These are phyloP conservation scores for Hortaea sp. DNA, from an alignment of 2,329 filamentous ascomycete genomes.

Conservation along the genomic window DNA sequence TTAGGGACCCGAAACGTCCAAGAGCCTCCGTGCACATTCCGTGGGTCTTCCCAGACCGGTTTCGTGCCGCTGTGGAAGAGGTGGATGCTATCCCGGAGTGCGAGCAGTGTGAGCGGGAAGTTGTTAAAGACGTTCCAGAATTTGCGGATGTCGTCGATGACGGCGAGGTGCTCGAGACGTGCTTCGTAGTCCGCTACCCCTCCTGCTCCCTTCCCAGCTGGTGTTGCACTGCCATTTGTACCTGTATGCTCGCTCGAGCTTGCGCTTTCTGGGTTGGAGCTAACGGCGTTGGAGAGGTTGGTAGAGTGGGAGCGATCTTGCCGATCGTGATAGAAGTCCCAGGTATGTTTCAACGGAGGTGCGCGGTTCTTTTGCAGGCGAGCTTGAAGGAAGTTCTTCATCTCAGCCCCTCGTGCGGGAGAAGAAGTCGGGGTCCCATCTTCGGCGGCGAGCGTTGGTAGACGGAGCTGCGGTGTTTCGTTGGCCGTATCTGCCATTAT, in stretches of 20 bases:
- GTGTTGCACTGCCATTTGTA: conserved; percentile 10
- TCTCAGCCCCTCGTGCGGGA: conserved; percentile 67
- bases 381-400: conserved; percentile 40
- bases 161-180: conserved; percentile 36
- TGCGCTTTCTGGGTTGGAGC: conserved; percentile 5
- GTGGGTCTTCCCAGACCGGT: conserved; percentile 75
- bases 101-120: conserved; percentile 63
- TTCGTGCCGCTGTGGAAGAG: conserved; percentile 75
- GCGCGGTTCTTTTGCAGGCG: conserved; percentile 34
- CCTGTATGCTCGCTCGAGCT: too few species aligned
- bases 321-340: conserved; percentile 44
- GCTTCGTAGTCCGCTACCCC: conserved; percentile 29
- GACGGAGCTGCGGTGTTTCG: not conserved
- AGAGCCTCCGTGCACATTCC: conserved; percentile 75
- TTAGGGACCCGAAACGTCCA: conserved; percentile 91
- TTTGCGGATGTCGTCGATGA: conserved; percentile 37
- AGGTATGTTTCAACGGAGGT: conserved; percentile 41
- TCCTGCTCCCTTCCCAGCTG: not conserved
- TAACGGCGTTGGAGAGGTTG: conserved; percentile 6
- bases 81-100: conserved; percentile 58
- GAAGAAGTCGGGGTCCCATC: conserved; percentile 51
- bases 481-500: not conserved
- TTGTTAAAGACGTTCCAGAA: conserved; percentile 53
- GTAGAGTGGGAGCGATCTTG: conserved; percentile 23
- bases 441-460: conserved; percentile 42